Base-by-base conservation (phyloP, 305 asterid genomes). In the Fraxinus latifolia region DNA sequence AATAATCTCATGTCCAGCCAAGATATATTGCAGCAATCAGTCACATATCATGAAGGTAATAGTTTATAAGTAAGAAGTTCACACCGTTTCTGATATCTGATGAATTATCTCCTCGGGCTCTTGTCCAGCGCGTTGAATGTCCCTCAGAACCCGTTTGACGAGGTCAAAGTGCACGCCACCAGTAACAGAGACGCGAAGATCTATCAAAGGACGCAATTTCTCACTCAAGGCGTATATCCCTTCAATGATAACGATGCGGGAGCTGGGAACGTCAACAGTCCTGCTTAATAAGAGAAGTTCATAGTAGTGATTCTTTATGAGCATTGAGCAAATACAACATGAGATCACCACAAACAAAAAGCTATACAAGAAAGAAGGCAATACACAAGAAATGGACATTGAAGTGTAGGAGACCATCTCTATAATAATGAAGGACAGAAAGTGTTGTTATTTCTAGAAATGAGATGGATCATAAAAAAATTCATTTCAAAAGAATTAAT, bases 161-260 rank as follows among this genome's bases (percentile, higher is more conserved):
- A 96, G 96, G 83, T 96, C 99, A 89, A 96, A 91, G 87, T 96
- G 99, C 87, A 96, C 98, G 79, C 99, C 99, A 75, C 98, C 99
- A 21, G 99, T 96, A 79, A 96, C 98, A 84, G 98, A 96, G 62
- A 94, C 99, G 83, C 98, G 98, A 68, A 96, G 98, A 82, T 96
- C 99, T 79, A 96, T 84, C 62, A 91, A 80, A 82, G 98, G 99
- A 76, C 98, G 86, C 82, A 96, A 84, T 82, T 92, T 94, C 70
- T 93, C 98, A 36, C 99, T 93, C 91, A 96, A 87, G 60, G 99
- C 99, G 88, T 94, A 96, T 81, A 96, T 96, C 81, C 99, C 99
- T 91, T 96, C 99, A 17, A 96, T 89, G 8, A 96, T 85, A 44
- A 96, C 92, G 12, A 94, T 87, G 74, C 97, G 90, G 73, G 99